Evolutionary conservation across 768 basidiomycete genomes (phyloP), one percentile per base, ranked within the genome.

Genomic region (Lentinula boryana): DNA sequence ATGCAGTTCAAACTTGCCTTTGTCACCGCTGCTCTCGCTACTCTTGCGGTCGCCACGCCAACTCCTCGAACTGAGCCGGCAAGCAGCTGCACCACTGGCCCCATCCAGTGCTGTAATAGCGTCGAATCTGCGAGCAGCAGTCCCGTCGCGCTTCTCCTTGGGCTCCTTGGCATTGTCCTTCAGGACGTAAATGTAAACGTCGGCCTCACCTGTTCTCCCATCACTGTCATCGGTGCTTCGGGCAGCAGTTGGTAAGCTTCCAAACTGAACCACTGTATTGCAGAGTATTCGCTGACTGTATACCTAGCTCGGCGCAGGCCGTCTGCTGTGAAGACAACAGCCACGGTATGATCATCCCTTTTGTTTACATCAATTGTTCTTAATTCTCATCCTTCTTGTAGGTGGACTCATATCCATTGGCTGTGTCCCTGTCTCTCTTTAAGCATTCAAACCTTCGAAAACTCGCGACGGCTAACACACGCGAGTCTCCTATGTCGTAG

Each of bases 161-260:
- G 53, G n/a, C 60, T 62, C 35, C 7, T 62, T 56, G 67, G 66
- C 64, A 63, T 68, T 55, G 89, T 88, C 69, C 73, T 91, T 5
- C 80, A 89, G 7, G 87, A 50, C 32, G 36, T 32, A 36, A 53
- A 52, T 18, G 38, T 40, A 4, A 23, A 36, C 31, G 55, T 64
- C 23, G 58, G 27, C 15, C n/a, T 52, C 15, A 36, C 49, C 5
- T 66, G 65, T 58, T 36, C 46, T n/a, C 53, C 53, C 43, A 36
- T 52, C 18, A 51, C 31, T 18, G 48, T 58, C 31, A 41, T 65
- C n/a, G 55, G 31, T 66, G 67, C 0, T 56, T 60, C 21, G 5
- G 43, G 21, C 15, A 56, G 18, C n/a, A n/a, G 21, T 60, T 58
- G 57, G 57, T 58, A 33, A 50, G 44, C 33, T 35, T 48, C 13